A percentile compares a stretch with the other conserved stretches of the same genome.
Conservation (phyloP, 1,284 basidiomycete species). For the Naganishia liquefaciens region DNA sequence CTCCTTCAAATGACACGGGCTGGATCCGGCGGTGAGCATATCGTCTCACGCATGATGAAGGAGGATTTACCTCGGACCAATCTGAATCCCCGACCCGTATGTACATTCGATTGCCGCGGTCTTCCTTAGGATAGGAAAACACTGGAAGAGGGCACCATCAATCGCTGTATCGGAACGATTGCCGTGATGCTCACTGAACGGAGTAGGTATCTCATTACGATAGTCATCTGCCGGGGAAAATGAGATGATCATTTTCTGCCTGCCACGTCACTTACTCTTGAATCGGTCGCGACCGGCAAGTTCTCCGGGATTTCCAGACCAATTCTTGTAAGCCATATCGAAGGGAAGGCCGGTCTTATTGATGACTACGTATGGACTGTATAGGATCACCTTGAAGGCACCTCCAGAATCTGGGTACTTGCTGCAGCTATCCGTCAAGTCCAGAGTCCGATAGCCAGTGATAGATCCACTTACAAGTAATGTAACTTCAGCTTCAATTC, state of each 20-base stretch:
- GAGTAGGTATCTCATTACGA: constrained; percentile 61
- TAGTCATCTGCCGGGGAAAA: constrained; percentile 57
- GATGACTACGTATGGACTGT: constrained; percentile 85
- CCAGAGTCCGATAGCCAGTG: constrained; percentile 13
- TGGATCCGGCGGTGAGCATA: constrained; percentile 42
- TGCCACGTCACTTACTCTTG: constrained; percentile 54
- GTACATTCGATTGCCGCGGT: constrained; percentile 79
- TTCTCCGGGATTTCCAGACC: constrained; percentile 71
- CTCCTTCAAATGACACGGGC: constrained; percentile 85
- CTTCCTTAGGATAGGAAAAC: constrained; percentile 77
- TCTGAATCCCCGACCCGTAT: constrained; percentile 81
- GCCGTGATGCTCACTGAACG: constrained; percentile 67
- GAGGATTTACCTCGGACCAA: constrained; percentile 75
- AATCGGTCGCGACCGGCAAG: constrained; percentile 74
- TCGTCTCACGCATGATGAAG: constrained; percentile 6
- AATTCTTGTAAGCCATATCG: constrained; percentile 70
- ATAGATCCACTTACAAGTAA: constrained; percentile 68
- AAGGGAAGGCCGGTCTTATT: constrained; percentile 94
- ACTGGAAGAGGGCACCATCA: constrained; percentile 58
- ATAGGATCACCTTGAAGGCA: constrained; percentile 98
- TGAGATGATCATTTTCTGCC: constrained; percentile 28
- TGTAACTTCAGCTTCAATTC: constrained; percentile 83
- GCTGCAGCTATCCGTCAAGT: constrained; percentile 52
- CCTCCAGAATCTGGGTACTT: constrained; percentile 89
- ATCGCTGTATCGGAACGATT: no score